Evolutionary conservation across 2,329 filamentous ascomycete genomes (phyloP).

Genomic region (Phoma sp.): DNA sequence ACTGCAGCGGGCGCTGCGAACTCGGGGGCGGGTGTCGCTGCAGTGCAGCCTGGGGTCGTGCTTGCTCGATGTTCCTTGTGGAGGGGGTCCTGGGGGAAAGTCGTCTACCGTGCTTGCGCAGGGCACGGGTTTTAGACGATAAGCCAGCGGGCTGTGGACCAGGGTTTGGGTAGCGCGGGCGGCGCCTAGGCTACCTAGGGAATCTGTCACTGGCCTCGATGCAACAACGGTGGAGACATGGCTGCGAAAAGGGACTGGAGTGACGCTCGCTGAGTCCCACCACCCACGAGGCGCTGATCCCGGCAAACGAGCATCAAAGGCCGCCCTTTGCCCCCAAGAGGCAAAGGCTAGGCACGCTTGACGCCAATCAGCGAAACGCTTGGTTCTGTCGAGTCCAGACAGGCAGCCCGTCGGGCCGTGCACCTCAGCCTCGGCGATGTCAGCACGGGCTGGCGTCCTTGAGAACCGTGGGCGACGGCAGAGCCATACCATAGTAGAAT

Average conservation of each 20-base stretch:
- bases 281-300: conserved; percentile 11
- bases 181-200: conserved; percentile 1
- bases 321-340: conserved; percentile 9
- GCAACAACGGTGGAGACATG: conserved; percentile 15
- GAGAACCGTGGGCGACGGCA: conserved; percentile 5
- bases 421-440: conserved; percentile 11
- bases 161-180: conserved; percentile 2
- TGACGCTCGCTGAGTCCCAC: conserved; percentile 8
- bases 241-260: conserved; percentile 6
- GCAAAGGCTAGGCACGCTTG: conserved; percentile 2
- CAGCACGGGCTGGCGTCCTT: conserved; percentile 9
- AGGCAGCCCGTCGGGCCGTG: not conserved
- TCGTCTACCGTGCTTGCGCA: conserved; percentile 8
- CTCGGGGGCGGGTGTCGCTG: conserved; percentile 24
- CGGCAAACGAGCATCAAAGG: conserved; percentile 1
- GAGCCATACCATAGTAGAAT: conserved; percentile 6
- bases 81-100: conserved; percentile 7
- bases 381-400: conserved; percentile 12
- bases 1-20: conserved; percentile 29
- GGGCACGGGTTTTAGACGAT: conserved; percentile 15
- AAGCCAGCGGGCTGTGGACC: not conserved
- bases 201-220: conserved; percentile 10
- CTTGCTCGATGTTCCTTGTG: conserved; percentile 8
- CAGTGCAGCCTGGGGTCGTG: conserved; percentile 12
- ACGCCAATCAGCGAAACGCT: conserved; percentile 19